Evolutionary conservation across 2,329 filamentous ascomycete genomes (phyloP).

Genomic region (Immersiporthe knoxdaviesiana): DNA sequence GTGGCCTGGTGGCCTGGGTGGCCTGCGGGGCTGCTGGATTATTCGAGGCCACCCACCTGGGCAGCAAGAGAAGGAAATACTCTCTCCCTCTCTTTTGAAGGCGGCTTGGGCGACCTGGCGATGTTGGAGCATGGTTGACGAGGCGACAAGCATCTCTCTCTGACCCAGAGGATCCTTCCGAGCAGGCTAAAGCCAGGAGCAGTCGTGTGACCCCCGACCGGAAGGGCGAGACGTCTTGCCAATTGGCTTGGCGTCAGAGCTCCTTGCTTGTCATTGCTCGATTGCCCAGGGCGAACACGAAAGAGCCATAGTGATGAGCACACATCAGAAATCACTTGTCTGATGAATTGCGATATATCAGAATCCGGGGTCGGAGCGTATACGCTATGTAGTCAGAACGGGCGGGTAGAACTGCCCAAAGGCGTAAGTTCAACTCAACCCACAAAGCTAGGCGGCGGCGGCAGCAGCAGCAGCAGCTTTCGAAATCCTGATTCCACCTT

Average conservation of each 20-base stretch:
- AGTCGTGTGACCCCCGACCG: conserved; percentile 4
- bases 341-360: neutral
- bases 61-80: neutral
- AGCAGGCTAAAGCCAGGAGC: conserved; percentile 16
- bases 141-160: conserved; percentile 2
- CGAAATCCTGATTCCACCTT: neutral
- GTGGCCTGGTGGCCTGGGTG: neutral
- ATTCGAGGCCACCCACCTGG: neutral
- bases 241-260: conserved; percentile 1
- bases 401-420: neutral
- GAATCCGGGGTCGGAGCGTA: neutral
- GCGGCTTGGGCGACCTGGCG: neutral
- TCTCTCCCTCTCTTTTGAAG: neutral
- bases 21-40: neutral
- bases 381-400: neutral
- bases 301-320: neutral
- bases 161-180: conserved; percentile 3
- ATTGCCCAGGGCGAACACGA: neutral
- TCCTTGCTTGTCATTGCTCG: neutral
- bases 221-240: neutral
- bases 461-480: neutral
- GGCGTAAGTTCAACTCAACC: neutral
- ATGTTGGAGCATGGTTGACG: conserved; percentile 3
- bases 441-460: neutral
- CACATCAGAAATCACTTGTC: neutral